Percentiles rank a stretch among this genome's conserved stretches.
These are phyloP conservation scores for Butyriboletus appendiculatus DNA, from an alignment of 1,284 basidiomycete genomes.

Conservation along the genomic window DNA sequence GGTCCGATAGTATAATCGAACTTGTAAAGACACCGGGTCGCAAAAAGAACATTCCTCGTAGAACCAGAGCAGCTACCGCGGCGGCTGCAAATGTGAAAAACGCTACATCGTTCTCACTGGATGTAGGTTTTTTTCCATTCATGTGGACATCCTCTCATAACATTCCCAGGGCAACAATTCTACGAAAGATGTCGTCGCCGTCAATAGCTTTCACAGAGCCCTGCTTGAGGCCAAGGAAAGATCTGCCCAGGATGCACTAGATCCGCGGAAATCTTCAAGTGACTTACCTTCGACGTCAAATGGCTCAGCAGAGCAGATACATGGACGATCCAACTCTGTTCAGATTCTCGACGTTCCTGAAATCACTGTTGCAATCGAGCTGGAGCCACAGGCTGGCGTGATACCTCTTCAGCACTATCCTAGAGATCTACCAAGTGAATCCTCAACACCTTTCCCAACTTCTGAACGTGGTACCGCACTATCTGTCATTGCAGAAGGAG, in stretches of 20 bases:
- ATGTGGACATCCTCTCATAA: slow-evolving; percentile 2
- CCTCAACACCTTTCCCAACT: slow-evolving; percentile 1
- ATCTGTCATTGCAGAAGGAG: slow-evolving; percentile 72
- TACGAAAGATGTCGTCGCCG: slow-evolving; percentile 43
- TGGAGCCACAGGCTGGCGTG: neutral
- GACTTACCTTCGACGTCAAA: neutral
- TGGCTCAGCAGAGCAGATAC: neutral
- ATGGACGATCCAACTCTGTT: neutral
- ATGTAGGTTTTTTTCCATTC: slow-evolving; percentile 40
- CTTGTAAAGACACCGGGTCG: slow-evolving; percentile 82
- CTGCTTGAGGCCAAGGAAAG: slow-evolving; percentile 44
- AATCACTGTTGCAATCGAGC: slow-evolving; percentile 8
- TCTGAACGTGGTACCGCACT: slow-evolving; percentile 41
- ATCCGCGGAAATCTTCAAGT: neutral
- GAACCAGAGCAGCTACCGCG: slow-evolving; percentile 44
- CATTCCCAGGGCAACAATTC: slow-evolving; percentile 34
- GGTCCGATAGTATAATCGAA: slow-evolving; percentile 60
- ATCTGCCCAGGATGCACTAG: slow-evolving; percentile 7
- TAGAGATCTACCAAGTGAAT: slow-evolving; percentile 6
- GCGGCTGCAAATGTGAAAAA: slow-evolving; percentile 48
- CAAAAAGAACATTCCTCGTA: slow-evolving; percentile 56
- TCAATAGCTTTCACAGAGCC: slow-evolving; percentile 53
- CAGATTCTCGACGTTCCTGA: slow-evolving; percentile 9
- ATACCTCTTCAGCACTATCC: slow-evolving; percentile 1
- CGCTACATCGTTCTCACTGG: slow-evolving; percentile 42